These are phyloP conservation scores for Trichoderma sp. DNA, from an alignment of 2,329 filamentous ascomycete genomes.

Conservation along the genomic window DNA sequence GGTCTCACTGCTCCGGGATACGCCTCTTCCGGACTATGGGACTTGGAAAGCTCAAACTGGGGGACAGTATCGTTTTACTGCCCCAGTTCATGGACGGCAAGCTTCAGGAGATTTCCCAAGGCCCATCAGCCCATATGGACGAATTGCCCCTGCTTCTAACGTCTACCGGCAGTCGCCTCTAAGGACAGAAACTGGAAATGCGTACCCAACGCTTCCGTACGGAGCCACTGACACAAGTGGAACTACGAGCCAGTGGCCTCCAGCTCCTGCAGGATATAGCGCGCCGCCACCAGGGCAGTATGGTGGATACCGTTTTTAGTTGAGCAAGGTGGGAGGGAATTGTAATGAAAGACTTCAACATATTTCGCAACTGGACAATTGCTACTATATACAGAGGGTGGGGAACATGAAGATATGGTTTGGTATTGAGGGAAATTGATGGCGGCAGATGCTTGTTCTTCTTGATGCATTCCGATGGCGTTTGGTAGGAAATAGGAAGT, in stretches of 20 bases:
- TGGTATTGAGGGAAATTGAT: neutral
- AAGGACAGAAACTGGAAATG: slow-evolving; percentile 42
- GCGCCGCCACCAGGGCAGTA: slow-evolving; percentile 35
- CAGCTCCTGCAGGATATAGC: slow-evolving; percentile 31
- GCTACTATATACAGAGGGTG: neutral
- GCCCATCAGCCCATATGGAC: slow-evolving; percentile 49
- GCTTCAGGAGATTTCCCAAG: slow-evolving; percentile 45
- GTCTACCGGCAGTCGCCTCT: slow-evolving; percentile 53
- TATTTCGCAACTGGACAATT: neutral
- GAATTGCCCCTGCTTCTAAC: slow-evolving; percentile 38
- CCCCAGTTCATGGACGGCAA: slow-evolving; percentile 40
- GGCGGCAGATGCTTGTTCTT: slow-evolving; percentile 6
- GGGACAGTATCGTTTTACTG: slow-evolving; percentile 35
- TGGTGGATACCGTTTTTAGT: slow-evolving; percentile 36
- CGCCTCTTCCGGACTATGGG: slow-evolving; percentile 60
- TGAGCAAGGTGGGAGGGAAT: neutral
- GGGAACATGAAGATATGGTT: neutral
- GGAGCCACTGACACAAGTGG: slow-evolving; percentile 30
- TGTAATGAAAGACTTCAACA: neutral
- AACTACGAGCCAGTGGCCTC: slow-evolving; percentile 30
- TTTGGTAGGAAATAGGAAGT: slow-evolving; percentile 16
- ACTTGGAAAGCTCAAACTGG: slow-evolving; percentile 50
- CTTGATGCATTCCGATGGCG: slow-evolving; percentile 19
- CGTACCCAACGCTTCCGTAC: slow-evolving; percentile 31
- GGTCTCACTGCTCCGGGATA: slow-evolving; percentile 68